Conservation (phyloP, 2,329 filamentous ascomycete species). For the Phoma sp. region DNA sequence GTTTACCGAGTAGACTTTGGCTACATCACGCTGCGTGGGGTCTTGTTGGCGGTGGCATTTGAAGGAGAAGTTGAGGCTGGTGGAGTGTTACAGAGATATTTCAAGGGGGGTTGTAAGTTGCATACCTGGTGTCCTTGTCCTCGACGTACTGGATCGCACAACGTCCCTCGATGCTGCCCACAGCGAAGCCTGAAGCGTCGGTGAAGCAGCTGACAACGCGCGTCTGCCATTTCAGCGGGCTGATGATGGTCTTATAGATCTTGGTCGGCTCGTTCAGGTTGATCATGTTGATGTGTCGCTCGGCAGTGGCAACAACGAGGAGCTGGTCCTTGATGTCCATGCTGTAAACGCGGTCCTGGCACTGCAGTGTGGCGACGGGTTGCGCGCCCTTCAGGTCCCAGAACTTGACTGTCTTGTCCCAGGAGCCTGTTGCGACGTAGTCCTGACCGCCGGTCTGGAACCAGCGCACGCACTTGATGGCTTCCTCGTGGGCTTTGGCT, state of each 20-base stretch:
- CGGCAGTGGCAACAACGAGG: constrained; percentile 89
- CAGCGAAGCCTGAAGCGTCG: constrained; percentile 88
- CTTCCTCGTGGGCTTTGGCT: constrained; percentile 78
- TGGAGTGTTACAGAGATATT: constrained; percentile 15
- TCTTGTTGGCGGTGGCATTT: constrained; percentile 93
- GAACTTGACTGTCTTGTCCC: constrained; percentile 91
- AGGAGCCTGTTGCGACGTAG: constrained; percentile 90
- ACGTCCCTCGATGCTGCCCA: constrained; percentile 94
- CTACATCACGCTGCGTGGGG: constrained; percentile 66
- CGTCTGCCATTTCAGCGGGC: constrained; percentile 98
- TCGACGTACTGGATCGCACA: constrained; percentile 99
- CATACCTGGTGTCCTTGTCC: constrained; percentile 80
- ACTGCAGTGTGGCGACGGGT: constrained; percentile 70
- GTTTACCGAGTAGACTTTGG: constrained; percentile 94
- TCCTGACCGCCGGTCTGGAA: constrained; percentile 67
- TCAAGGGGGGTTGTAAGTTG: neutral
- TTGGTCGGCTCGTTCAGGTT: constrained; percentile 86
- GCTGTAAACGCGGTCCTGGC: constrained; percentile 82
- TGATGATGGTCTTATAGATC: constrained; percentile 96
- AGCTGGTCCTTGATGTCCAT: constrained; percentile 91
- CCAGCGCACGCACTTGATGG: constrained; percentile 77
- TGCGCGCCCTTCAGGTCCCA: constrained; percentile 74
- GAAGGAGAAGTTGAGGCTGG: constrained; percentile 90
- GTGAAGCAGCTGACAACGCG: constrained; percentile 93
- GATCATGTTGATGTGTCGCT: constrained; percentile 94